phyloP scores from a whole-genome alignment of 2,329 filamentous ascomycete genomes.

The Diaporthe ampelina region DNA sequence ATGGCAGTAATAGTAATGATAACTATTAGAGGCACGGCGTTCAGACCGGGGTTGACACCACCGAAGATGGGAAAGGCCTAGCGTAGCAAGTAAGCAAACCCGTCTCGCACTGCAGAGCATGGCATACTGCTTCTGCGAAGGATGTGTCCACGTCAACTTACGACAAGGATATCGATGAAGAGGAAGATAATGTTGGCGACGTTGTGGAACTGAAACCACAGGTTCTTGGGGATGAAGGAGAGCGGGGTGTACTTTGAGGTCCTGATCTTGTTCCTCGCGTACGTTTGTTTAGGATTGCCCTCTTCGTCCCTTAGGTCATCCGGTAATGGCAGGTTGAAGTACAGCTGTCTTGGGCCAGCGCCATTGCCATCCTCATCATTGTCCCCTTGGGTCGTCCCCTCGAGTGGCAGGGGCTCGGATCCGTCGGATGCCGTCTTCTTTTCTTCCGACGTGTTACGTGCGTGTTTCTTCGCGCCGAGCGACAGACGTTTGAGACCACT shows the following conservation, averaged over 20 bases:
- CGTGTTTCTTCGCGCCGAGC: slow-evolving; percentile 64
- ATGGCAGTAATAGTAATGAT: slow-evolving; percentile 90
- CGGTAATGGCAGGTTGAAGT: slow-evolving; percentile 89
- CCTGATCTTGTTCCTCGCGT: slow-evolving; percentile 94
- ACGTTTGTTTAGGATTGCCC: slow-evolving; percentile 78
- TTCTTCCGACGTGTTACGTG: slow-evolving; percentile 72
- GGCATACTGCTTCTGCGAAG: no score
- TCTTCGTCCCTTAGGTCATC: slow-evolving; percentile 82
- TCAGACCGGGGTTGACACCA: slow-evolving; percentile 88
- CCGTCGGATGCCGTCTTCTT: slow-evolving; percentile 72
- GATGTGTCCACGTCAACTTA: slow-evolving; percentile 63
- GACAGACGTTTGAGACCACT: slow-evolving; percentile 85
- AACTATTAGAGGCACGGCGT: slow-evolving; percentile 91
- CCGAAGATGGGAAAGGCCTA: slow-evolving; percentile 98
- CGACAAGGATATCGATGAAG: slow-evolving; percentile 93
- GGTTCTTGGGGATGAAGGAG: slow-evolving; percentile 95
- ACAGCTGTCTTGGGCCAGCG: slow-evolving; percentile 72
- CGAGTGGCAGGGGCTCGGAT: slow-evolving; percentile 46
- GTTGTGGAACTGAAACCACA: slow-evolving; percentile 99
- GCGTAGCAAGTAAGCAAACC: slow-evolving; percentile 27
- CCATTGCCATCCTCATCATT: slow-evolving; percentile 52
- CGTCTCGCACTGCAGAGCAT: no score
- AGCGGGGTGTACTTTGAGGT: slow-evolving; percentile 98
- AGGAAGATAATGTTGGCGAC: slow-evolving; percentile 99
- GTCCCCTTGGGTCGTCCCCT: slow-evolving; percentile 47